A percentile compares a stretch with the other conserved stretches of the same genome.
These are phyloP conservation scores for Jaapia argillacea DNA, from an alignment of 768 basidiomycete species.

Conservation along the genomic window DNA sequence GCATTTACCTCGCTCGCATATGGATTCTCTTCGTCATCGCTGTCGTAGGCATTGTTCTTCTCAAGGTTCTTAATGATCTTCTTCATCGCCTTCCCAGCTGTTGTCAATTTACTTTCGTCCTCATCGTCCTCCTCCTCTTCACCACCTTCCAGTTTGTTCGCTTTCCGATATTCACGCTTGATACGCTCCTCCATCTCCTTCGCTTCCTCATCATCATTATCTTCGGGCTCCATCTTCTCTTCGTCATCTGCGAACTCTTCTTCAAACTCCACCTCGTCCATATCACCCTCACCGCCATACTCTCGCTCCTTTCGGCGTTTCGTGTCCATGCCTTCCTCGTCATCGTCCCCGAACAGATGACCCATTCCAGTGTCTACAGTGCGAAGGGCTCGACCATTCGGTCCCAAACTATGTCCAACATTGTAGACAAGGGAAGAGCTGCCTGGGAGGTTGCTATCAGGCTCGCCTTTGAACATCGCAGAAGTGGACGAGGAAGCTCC, in stretches of 20 bases:
- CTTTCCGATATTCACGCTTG: constrained; percentile 71
- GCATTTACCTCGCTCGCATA: constrained; percentile 65
- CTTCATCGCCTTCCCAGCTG: constrained; percentile 72
- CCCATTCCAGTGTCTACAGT: constrained; percentile 59
- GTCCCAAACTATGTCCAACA: constrained; percentile 49
- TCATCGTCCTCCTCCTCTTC: constrained; percentile 71
- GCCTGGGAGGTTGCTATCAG: constrained; percentile 33
- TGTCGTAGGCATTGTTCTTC: constrained; percentile 74
- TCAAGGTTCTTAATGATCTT: constrained; percentile 81
- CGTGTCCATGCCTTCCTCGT: constrained; percentile 33
- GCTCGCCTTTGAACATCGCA: constrained; percentile 61
- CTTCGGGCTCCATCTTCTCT: constrained; percentile 55
- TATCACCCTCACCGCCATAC: constrained; percentile 65
- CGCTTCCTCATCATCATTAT: constrained; percentile 75
- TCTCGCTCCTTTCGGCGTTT: constrained; percentile 44
- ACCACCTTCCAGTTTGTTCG: constrained; percentile 65
- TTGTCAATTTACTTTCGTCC: constrained; percentile 51
- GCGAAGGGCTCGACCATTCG: constrained; percentile 57
- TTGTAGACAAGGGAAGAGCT: constrained; percentile 38
- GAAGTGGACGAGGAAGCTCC: constrained; percentile 51
- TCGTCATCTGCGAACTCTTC: constrained; percentile 86
- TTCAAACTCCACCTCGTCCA: constrained; percentile 77
- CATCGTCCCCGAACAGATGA: constrained; percentile 57
- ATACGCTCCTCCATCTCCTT: constrained; percentile 83
- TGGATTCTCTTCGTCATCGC: constrained; percentile 77